Percentiles rank a stretch among this genome's conserved stretches.
Conservation (phyloP, 2,329 filamentous ascomycete genomes). For the Cladosporium colombiae region DNA sequence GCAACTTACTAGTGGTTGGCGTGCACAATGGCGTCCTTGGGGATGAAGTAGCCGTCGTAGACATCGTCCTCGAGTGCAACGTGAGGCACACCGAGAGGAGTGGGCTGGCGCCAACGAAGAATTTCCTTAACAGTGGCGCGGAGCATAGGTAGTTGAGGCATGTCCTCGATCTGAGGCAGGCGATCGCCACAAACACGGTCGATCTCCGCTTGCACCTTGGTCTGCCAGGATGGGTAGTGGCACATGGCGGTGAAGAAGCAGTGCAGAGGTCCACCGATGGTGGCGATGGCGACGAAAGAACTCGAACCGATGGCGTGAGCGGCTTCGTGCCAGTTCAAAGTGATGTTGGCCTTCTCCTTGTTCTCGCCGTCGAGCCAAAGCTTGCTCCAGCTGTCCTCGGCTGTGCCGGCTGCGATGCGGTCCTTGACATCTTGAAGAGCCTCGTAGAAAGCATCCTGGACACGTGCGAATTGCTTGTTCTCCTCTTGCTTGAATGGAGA, state of each 20-base stretch:
- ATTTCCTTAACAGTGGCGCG: constrained; percentile 39
- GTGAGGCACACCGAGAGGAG: constrained; percentile 44
- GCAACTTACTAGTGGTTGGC: constrained; percentile 37
- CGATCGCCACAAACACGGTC: constrained; percentile 37
- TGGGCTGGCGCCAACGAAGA: constrained; percentile 38
- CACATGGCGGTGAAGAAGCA: constrained; percentile 39
- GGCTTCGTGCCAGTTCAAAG: constrained; percentile 36
- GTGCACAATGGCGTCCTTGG: constrained; percentile 40
- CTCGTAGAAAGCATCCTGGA: constrained; percentile 38
- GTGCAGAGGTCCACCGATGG: constrained; percentile 37
- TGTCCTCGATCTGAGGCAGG: constrained; percentile 34
- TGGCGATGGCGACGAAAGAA: constrained; percentile 39
- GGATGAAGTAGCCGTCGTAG: constrained; percentile 41
- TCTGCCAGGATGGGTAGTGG: constrained; percentile 37
- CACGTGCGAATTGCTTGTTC: constrained; percentile 31
- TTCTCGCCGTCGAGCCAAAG: constrained; percentile 34
- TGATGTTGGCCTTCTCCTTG: constrained; percentile 29
- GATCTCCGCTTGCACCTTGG: constrained; percentile 35
- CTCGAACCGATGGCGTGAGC: constrained; percentile 38
- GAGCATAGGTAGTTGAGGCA: constrained; percentile 36
- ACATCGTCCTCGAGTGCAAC: constrained; percentile 39
- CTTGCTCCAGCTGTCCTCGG: constrained; percentile 34
- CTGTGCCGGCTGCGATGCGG: constrained; percentile 29
- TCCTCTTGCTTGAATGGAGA: constrained; percentile 37
- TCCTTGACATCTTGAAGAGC: constrained; percentile 35